Evolutionary conservation across 306 rosid genomes (phyloP), one percentile per base, ranked within the genome.

Genomic region (Styphnolobium japonicum): DNA sequence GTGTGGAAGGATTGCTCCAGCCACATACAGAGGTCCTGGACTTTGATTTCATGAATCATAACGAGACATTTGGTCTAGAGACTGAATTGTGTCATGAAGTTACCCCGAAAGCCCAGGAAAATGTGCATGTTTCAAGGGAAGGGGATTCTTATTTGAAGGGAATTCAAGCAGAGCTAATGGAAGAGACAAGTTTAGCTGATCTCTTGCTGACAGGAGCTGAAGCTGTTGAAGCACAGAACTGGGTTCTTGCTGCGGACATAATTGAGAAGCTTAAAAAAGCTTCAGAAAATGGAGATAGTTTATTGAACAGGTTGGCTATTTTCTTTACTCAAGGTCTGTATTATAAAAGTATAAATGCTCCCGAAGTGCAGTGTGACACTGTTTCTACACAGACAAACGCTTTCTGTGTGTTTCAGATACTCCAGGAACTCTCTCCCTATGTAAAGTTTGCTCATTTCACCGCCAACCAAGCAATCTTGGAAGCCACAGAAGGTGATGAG

Each of bases 381-480:
- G 60, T 78, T 79, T 42, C 81, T 15, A 23, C 80, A 52, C 83
- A 74, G 34, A 68, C 27, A 71, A 72, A 55, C 45, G 15, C 85
- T 42, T 81, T 82, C 71, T 82, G 81, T 71, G 81, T 84, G 37
- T 82, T 85, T 78, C 91, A 85, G 75, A 82, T 87, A 71, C 85
- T 91, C 25, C 96, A 87, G 16, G 91, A 91, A 63, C 90, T 88
- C 63, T 87, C 89, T 46, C 96, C 96, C 33, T 89, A 84, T 39
- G 78, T 87, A 4, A 91, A 91, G 70, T 91, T 87, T 71, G 90
- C 90, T 16, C 96, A 91, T 63, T 91, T 91, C 87, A 89, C 89
- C 0, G 96, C 96, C 18, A 91, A 88, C 75, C 96, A 91, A 84
- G 96, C 96, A 0, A 91, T 91, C 46, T 79, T 88, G 10, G 96